These are phyloP conservation scores for Nigrospora sphaerica DNA, from an alignment of 2,329 filamentous ascomycete species.

Conservation along the genomic window DNA sequence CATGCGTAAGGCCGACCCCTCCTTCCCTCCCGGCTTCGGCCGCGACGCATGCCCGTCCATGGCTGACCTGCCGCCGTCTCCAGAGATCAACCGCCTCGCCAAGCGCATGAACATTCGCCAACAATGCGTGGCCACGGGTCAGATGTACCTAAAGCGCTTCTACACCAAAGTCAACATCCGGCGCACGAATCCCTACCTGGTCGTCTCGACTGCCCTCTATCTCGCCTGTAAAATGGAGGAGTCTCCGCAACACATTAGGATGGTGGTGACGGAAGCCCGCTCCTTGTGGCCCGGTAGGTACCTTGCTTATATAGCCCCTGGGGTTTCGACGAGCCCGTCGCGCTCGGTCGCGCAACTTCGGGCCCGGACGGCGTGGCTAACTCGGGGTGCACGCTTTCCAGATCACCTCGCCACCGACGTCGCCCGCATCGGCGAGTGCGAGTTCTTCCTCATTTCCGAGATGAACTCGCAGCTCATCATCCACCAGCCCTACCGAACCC, in stretches of 20 bases:
- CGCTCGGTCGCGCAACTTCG: neutral
- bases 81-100: conserved; percentile 70
- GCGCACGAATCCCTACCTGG: conserved; percentile 85
- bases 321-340: neutral
- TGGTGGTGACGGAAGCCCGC: conserved; percentile 81
- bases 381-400: conserved; percentile 10
- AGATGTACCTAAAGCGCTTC: conserved; percentile 91
- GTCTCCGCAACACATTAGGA: conserved; percentile 88
- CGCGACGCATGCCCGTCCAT: neutral
- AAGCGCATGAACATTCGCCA: conserved; percentile 81
- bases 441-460: conserved; percentile 87
- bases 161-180: conserved; percentile 88
- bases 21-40: conserved; percentile 3
- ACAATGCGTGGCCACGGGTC: conserved; percentile 87
- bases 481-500: conserved; percentile 82
- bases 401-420: conserved; percentile 71
- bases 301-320: neutral
- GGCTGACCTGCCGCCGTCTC: neutral
- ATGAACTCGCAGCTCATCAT: conserved; percentile 85
- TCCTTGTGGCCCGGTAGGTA: conserved; percentile 69
- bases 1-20: conserved; percentile 55
- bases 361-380: neutral
- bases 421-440: conserved; percentile 83
- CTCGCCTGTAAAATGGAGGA: conserved; percentile 98
- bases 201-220: conserved; percentile 90